Percentiles rank a stretch among this genome's conserved stretches.
Evolutionary conservation across 2,329 filamentous ascomycete species (phyloP).

Genomic region (Albifimbria verrucaria): DNA sequence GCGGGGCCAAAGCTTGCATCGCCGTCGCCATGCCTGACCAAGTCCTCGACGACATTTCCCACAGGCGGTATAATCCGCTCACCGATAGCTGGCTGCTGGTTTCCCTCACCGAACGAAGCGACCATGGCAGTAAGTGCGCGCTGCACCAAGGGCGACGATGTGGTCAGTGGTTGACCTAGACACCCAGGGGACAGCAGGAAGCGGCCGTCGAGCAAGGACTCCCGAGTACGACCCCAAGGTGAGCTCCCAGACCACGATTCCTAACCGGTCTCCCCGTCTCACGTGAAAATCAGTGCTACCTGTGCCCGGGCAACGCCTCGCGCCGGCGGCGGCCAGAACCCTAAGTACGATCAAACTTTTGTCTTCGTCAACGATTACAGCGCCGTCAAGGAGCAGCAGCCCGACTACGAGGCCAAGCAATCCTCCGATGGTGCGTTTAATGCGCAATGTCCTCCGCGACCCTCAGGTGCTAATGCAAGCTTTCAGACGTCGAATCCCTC

Average conservation of each 20-base stretch:
- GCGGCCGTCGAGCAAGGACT: constrained; percentile 61
- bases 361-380: constrained; percentile 98
- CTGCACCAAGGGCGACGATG: neutral
- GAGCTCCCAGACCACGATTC: constrained; percentile 17
- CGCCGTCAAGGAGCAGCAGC: constrained; percentile 90
- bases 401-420: constrained; percentile 59
- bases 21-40: constrained; percentile 62
- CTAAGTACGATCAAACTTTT: constrained; percentile 81
- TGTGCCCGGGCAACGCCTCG: constrained; percentile 90
- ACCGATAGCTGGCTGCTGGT: constrained; percentile 90
- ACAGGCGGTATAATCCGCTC: constrained; percentile 89
- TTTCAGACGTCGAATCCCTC: constrained; percentile 64
- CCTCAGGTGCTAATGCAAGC: neutral
- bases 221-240: constrained; percentile 79
- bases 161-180: neutral
- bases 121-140: constrained; percentile 82
- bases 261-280: neutral
- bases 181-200: constrained; percentile 71
- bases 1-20: neutral
- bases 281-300: constrained; percentile 65
- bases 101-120: constrained; percentile 92
- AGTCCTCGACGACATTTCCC: constrained; percentile 92
- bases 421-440: constrained; percentile 32
- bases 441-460: neutral
- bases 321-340: constrained; percentile 82